Evolutionary conservation across 345 rosid species (phyloP).

Genomic region (Mercurialis annua): DNA sequence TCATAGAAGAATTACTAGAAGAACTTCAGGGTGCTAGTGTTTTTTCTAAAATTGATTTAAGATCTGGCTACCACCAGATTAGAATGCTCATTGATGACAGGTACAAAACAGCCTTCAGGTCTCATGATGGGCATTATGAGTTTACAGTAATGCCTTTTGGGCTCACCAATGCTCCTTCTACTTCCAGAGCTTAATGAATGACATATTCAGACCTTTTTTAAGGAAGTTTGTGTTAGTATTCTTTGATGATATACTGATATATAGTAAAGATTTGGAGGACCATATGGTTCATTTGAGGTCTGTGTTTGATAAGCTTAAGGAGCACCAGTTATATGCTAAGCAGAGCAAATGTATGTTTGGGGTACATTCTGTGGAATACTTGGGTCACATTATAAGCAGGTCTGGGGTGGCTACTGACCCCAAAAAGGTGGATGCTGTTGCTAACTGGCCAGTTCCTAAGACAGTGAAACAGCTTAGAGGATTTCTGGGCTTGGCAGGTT

Average conservation of each 20-base stretch:
- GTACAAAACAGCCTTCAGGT: neutral
- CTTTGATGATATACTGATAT: neutral
- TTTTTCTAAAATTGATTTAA: neutral
- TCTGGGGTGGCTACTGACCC: neutral
- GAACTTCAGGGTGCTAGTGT: neutral
- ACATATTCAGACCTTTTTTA: neutral
- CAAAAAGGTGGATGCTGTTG: neutral
- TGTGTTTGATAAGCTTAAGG: neutral
- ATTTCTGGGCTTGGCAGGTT: neutral
- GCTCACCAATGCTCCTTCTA: neutral
- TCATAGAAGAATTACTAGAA: neutral
- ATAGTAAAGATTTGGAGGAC: fast-evolving
- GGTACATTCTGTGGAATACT: neutral
- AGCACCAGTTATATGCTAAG: neutral
- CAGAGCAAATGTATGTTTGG: neutral
- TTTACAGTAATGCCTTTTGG: neutral
- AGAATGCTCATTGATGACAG: neutral
- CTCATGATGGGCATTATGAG: neutral
- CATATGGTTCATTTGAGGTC: neutral
- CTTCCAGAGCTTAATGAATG: neutral
- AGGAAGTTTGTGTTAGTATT: neutral
- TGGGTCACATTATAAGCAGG: too few relatives aligned
- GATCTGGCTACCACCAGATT: neutral
- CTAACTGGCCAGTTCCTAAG: neutral
- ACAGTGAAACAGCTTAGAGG: neutral